phyloP scores from a whole-genome alignment of 768 basidiomycete species.

The Coprinopsis marcescibilis region DNA sequence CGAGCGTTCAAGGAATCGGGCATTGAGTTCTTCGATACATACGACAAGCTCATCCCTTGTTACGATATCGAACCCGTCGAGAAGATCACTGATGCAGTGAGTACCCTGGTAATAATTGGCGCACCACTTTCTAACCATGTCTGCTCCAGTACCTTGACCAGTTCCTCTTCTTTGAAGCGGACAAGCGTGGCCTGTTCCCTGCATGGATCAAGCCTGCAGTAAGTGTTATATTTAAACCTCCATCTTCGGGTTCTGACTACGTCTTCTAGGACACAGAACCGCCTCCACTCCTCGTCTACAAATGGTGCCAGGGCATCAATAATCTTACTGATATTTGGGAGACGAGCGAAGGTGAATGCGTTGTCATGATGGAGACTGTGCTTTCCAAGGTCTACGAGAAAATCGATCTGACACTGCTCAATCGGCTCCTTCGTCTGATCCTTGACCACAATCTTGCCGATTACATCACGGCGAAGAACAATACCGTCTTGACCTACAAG shows the following conservation, averaged over 20 bases:
- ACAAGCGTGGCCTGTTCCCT: constrained; percentile 97
- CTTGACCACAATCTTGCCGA: constrained; percentile 98
- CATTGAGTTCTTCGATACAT: constrained; percentile 95
- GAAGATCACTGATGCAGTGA: constrained; percentile 96
- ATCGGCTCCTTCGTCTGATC: constrained; percentile 92
- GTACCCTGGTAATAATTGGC: constrained; percentile 20
- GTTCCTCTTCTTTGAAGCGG: constrained; percentile 98
- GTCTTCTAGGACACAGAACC: constrained; percentile 77
- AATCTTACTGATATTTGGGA: constrained; percentile 99
- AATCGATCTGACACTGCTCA: constrained; percentile 93
- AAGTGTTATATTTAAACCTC: constrained; percentile 18
- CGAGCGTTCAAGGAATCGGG: constrained; percentile 98
- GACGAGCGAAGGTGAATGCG: constrained; percentile 95
- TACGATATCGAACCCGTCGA: constrained; percentile 99
- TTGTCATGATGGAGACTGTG: constrained; percentile 98
- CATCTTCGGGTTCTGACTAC: constrained; percentile 4
- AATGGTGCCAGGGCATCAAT: constrained; percentile 99
- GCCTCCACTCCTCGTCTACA: constrained; percentile 94
- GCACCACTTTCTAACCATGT: constrained; percentile 10
- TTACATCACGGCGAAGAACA: constrained; percentile 99
- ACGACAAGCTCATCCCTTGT: constrained; percentile 97
- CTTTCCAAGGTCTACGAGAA: constrained; percentile 98
- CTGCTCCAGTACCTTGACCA: constrained; percentile 80
- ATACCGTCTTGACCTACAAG: constrained; percentile 48
- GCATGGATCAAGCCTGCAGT: constrained; percentile 97